Evolutionary conservation across 2,329 filamentous ascomycete genomes (phyloP).

Genomic region (Talaromyces sp.): DNA sequence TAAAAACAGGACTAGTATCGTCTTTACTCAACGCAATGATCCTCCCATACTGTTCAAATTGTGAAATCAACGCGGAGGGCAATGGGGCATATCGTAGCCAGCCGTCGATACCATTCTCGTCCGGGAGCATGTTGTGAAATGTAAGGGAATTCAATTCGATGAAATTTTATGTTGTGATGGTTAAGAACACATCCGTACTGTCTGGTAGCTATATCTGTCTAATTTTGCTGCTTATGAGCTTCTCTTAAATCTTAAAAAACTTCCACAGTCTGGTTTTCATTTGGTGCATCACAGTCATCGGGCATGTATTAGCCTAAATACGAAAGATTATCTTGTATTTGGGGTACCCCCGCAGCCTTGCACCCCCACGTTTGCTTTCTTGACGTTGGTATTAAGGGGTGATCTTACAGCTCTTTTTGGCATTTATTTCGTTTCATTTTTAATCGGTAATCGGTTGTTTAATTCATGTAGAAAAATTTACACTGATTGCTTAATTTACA

Average conservation of each 20-base stretch:
- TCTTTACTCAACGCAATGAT: slow-evolving; percentile 57
- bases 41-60: slow-evolving; percentile 44
- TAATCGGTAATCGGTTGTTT: too few species aligned
- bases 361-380: background rate
- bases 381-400: background rate
- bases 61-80: slow-evolving; percentile 37
- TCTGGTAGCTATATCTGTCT: background rate
- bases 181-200: background rate
- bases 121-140: background rate
- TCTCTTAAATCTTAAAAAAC: background rate
- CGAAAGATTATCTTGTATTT: background rate
- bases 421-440: background rate
- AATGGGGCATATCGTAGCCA: slow-evolving; percentile 65
- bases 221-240: background rate
- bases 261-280: background rate
- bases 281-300: background rate
- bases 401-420: background rate
- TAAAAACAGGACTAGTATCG: slow-evolving; percentile 55
- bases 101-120: slow-evolving; percentile 58
- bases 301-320: background rate
- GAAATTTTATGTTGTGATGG: background rate
- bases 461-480: background rate
- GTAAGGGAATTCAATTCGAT: background rate
- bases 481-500: background rate
- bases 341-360: background rate